Evolutionary conservation across 352 stramenopile genomes (phyloP).

Genomic region (Pythium phragmitis): DNA sequence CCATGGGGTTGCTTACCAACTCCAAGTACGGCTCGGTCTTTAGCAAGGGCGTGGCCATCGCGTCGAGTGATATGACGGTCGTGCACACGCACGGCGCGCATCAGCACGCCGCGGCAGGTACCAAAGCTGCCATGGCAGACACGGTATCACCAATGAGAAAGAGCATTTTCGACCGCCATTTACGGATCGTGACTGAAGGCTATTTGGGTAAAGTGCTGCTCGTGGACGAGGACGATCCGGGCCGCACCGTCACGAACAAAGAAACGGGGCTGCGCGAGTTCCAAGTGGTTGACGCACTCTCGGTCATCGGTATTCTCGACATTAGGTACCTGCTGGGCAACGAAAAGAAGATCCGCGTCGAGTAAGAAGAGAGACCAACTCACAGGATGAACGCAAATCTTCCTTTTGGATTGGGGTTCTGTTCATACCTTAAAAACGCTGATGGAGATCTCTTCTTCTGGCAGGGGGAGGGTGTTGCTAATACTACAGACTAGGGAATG

Average conservation of each 20-base stretch:
- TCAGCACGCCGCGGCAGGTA: slow-evolving; percentile 15
- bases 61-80: not conserved
- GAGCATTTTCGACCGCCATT: slow-evolving; percentile 45
- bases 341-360: slow-evolving; percentile 15
- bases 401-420: too few species aligned
- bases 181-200: slow-evolving; percentile 37
- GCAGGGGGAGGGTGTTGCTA: too few species aligned
- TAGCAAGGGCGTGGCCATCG: not conserved
- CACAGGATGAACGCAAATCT: too few species aligned
- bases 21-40: not conserved
- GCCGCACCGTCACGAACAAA: slow-evolving; percentile 31
- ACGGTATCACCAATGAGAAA: slow-evolving; percentile 3
- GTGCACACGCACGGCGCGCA: not conserved
- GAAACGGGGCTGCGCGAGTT: slow-evolving; percentile 36
- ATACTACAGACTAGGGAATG: too few species aligned
- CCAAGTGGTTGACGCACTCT: slow-evolving; percentile 41
- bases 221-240: slow-evolving; percentile 34
- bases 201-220: slow-evolving; percentile 39
- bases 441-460: too few species aligned
- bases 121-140: too few species aligned
- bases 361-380: not conserved
- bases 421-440: too few species aligned
- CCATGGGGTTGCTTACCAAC: slow-evolving; percentile 33
- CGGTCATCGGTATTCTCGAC: slow-evolving; percentile 45
- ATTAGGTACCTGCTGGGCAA: slow-evolving; percentile 53